phyloP scores from a whole-genome alignment of 169 alveolate species.

The Babesia bovis region DNA sequence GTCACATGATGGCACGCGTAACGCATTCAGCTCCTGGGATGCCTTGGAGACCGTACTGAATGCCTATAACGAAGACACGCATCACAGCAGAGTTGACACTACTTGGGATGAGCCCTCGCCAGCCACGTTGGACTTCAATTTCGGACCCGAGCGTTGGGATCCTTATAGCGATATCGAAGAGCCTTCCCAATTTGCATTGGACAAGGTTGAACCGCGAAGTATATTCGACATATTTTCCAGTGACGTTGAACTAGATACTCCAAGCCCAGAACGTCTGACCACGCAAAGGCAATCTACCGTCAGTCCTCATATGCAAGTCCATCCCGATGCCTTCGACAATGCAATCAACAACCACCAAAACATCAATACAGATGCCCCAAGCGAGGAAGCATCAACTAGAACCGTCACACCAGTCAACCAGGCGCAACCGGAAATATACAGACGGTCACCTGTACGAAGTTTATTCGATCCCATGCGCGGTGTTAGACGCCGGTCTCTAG shows the following conservation, averaged over 20 bases:
- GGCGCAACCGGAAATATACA: background rate
- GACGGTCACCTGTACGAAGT: constrained; percentile 29
- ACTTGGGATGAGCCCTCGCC: background rate
- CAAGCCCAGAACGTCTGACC: background rate
- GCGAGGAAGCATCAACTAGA: too few relatives aligned
- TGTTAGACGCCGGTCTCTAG: constrained; percentile 15
- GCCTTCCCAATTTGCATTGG: background rate
- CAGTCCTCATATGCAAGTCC: background rate
- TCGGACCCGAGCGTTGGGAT: background rate
- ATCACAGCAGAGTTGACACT: background rate
- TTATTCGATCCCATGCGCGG: constrained; percentile 19
- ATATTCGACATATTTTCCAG: background rate
- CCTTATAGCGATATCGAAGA: background rate
- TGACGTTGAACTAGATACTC: background rate
- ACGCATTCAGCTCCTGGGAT: constrained; percentile 1
- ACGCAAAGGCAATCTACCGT: constrained; percentile 11
- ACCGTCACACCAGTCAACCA: background rate
- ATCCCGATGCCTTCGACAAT: constrained; percentile 2
- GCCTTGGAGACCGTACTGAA: constrained; percentile 6
- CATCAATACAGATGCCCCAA: too few relatives aligned
- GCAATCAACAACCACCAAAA: background rate
- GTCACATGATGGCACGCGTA: background rate
- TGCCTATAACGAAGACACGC: constrained; percentile 3
- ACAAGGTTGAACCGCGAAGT: constrained; percentile 33
- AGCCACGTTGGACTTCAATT: background rate